Percentiles rank a stretch among this genome's conserved stretches.
phyloP scores from a whole-genome alignment of 345 rosid species.

The Alliaria petiolata region DNA sequence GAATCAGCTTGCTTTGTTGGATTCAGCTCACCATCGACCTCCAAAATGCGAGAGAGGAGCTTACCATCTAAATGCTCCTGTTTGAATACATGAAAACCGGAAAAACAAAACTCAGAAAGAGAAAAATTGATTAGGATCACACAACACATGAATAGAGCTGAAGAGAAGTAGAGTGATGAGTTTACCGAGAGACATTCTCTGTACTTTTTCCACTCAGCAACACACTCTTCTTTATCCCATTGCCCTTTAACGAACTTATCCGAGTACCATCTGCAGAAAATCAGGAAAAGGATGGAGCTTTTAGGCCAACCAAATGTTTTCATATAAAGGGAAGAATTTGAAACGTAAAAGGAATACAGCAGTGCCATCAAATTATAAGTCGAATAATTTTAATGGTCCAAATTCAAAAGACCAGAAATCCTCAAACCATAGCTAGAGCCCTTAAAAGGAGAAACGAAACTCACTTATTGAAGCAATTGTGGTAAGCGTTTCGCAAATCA shows the following conservation, averaged over 20 bases:
- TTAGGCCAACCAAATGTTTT: neutral
- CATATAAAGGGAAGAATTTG: neutral
- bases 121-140: neutral
- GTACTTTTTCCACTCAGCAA: constrained; percentile 71
- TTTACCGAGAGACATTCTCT: constrained; percentile 78
- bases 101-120: neutral
- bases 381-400: neutral
- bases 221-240: constrained; percentile 77
- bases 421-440: neutral
- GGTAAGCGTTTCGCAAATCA: constrained; percentile 61
- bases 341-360: neutral
- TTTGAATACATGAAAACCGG: neutral
- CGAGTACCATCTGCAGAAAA: constrained; percentile 66
- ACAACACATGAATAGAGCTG: neutral
- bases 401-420: neutral
- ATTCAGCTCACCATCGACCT: constrained; percentile 44
- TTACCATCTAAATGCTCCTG: constrained; percentile 80
- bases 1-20: constrained; percentile 23
- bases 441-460: constrained; percentile 28
- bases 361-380: neutral
- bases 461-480: constrained; percentile 74
- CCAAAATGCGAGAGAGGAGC: constrained; percentile 64
- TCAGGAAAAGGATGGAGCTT: neutral
- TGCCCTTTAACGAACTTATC: constrained; percentile 82
- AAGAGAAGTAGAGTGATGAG: neutral